Base-by-base conservation (phyloP, 2,329 filamentous ascomycete species). In the Raffaelea arxii region DNA sequence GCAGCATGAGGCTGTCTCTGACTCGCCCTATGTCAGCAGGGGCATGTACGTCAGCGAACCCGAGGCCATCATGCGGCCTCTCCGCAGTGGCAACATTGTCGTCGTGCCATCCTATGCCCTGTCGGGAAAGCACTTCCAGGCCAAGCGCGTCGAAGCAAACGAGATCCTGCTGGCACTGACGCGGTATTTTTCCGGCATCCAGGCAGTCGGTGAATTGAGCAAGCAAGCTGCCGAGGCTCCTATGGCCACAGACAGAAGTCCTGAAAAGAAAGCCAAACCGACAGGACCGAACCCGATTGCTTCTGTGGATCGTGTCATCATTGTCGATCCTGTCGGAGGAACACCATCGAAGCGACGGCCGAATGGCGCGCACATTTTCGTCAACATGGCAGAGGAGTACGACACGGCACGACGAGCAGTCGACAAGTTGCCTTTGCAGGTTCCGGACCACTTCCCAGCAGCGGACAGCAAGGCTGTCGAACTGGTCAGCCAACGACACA, bases 341-440 rank as follows among this genome's bases (percentile, higher is more conserved):
- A 88, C 90, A 40, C 92, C 92, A 0, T 72, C 86, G 49, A 65
- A 73, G 58, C 66, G 77, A 60, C 62, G 75, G 53, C 67, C 75
- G 39, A 66, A 84, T 63, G 77, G 74, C 43, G 76, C 84, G 2
- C 84, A 92, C 60, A 78, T 92, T 7, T 97, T 96, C 59, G 78
- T 98, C 59, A 98, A 98, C 56, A 74, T 98, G 47, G 85, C 94
- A 59, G 89, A 97, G 59, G 91, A 98, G 60, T 95, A 85, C 54
- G 69, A 77, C 2, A 67, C 75, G 23, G 82, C 94, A 42, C 72
- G 78, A 50, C 64, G 74, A 16, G 77, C 88, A 54, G 69, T 94
- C 23, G 57, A 61, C 43, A 53, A 51, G 2, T 46, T 56, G 25
- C 24, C 41, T 6, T 27, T 36, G 6, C 32, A 18, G 21, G 40